phyloP scores from a whole-genome alignment of 1,284 basidiomycete genomes.

The Porodaedalea pini region DNA sequence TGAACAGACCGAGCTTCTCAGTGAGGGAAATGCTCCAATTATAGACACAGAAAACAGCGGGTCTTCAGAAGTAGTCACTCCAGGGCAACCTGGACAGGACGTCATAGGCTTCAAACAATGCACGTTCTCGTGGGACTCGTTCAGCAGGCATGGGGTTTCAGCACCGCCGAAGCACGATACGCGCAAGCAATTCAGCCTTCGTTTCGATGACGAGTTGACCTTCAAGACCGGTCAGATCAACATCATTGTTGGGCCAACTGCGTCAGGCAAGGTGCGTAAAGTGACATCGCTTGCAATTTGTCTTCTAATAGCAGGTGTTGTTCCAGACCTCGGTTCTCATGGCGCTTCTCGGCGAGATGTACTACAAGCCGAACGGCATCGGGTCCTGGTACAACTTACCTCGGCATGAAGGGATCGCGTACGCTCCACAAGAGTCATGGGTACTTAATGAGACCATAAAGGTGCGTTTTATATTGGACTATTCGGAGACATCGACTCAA shows the following conservation, averaged over 20 bases:
- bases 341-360: conserved; percentile 19
- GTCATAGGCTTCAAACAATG: conserved; percentile 7
- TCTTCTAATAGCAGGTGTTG: background rate
- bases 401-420: conserved; percentile 41
- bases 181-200: conserved; percentile 9
- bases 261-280: conserved; percentile 12
- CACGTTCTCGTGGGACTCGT: conserved; percentile 11
- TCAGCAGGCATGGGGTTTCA: background rate
- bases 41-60: too few relatives aligned
- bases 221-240: conserved; percentile 13
- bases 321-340: conserved; percentile 15
- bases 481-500: too few relatives aligned
- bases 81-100: background rate
- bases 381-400: conserved; percentile 42
- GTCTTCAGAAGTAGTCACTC: background rate
- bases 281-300: too few relatives aligned
- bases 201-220: conserved; percentile 10
- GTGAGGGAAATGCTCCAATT: background rate
- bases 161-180: background rate
- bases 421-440: conserved; percentile 45
- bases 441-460: conserved; percentile 32
- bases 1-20: conserved; percentile 6
- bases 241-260: conserved; percentile 18
- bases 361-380: conserved; percentile 17
- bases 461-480: background rate